A percentile compares a stretch with the other conserved stretches of the same genome.
Conservation (phyloP, 352 stramenopile species). For the Elongisporangium undulatum region DNA sequence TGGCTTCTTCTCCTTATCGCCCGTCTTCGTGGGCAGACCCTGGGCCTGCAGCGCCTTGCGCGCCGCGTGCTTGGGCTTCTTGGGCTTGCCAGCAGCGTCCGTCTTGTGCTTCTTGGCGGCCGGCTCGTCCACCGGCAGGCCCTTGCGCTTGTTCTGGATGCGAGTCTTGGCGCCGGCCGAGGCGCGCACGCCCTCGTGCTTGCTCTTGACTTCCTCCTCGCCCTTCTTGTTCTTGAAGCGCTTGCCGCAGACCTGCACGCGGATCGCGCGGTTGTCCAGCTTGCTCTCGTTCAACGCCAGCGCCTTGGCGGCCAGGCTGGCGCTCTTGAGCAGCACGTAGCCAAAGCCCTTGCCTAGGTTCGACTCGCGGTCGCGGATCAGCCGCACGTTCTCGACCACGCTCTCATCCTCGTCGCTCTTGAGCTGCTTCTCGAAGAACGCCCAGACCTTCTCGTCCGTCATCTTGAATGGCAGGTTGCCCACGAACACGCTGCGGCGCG, state of each 20-base stretch:
- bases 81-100: constrained; percentile 6
- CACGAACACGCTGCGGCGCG: constrained; percentile 85
- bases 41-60: constrained; percentile 38
- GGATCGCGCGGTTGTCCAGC: constrained; percentile 65
- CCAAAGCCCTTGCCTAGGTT: constrained; percentile 91
- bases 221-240: constrained; percentile 79
- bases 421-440: constrained; percentile 73
- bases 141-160: constrained; percentile 64
- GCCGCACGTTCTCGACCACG: constrained; percentile 82
- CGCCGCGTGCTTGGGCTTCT: constrained; percentile 53
- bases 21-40: constrained; percentile 7
- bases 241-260: constrained; percentile 79
- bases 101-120: constrained; percentile 8
- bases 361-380: constrained; percentile 88
- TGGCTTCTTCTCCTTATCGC: constrained; percentile 6
- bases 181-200: constrained; percentile 54
- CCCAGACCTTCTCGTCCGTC: constrained; percentile 68
- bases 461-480: constrained; percentile 88
- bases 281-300: constrained; percentile 60
- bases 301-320: constrained; percentile 61
- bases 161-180: constrained; percentile 49
- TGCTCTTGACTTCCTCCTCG: constrained; percentile 30
- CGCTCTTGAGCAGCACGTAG: constrained; percentile 82
- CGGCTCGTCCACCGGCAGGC: background rate
- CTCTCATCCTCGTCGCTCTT: constrained; percentile 54